Conservation (phyloP, 2,329 filamentous ascomycete species). For the Thermochaetoides dissita region DNA sequence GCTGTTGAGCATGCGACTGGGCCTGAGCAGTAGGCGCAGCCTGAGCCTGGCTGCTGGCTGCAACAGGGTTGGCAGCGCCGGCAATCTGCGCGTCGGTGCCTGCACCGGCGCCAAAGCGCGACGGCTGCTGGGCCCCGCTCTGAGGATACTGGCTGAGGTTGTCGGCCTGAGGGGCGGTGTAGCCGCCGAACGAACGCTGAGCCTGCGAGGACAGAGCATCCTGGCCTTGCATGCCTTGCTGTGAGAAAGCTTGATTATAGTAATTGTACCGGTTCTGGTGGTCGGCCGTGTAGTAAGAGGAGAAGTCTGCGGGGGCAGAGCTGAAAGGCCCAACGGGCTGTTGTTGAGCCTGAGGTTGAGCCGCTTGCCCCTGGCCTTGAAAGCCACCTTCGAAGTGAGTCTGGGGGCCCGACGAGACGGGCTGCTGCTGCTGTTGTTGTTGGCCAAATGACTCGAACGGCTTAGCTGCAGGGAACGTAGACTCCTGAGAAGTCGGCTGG, state of each 20-base stretch:
- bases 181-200: slow-evolving; percentile 65
- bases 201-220: slow-evolving; percentile 54
- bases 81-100: slow-evolving; percentile 65
- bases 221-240: slow-evolving; percentile 51
- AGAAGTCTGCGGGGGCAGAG: slow-evolving; percentile 65
- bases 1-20: slow-evolving; percentile 29
- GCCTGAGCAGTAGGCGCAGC: slow-evolving; percentile 19
- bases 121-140: slow-evolving; percentile 54
- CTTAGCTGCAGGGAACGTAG: slow-evolving; percentile 52
- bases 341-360: slow-evolving; percentile 36
- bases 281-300: slow-evolving; percentile 72
- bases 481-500: slow-evolving; percentile 47
- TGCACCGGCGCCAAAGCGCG: slow-evolving; percentile 32
- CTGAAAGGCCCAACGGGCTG: slow-evolving; percentile 54
- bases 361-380: slow-evolving; percentile 43
- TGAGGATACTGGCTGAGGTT: slow-evolving; percentile 60
- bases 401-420: slow-evolving; percentile 29
- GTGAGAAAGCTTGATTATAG: slow-evolving; percentile 47
- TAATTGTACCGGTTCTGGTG: slow-evolving; percentile 63
- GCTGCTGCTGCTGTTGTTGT: slow-evolving; percentile 44
- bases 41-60: slow-evolving; percentile 34
- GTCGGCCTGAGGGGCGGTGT: slow-evolving; percentile 51
- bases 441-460: slow-evolving; percentile 67
- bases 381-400: slow-evolving; percentile 46
- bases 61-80: slow-evolving; percentile 77